Evolutionary conservation across 1,284 basidiomycete species (phyloP).

Genomic region (Sporisorium sorghi): DNA sequence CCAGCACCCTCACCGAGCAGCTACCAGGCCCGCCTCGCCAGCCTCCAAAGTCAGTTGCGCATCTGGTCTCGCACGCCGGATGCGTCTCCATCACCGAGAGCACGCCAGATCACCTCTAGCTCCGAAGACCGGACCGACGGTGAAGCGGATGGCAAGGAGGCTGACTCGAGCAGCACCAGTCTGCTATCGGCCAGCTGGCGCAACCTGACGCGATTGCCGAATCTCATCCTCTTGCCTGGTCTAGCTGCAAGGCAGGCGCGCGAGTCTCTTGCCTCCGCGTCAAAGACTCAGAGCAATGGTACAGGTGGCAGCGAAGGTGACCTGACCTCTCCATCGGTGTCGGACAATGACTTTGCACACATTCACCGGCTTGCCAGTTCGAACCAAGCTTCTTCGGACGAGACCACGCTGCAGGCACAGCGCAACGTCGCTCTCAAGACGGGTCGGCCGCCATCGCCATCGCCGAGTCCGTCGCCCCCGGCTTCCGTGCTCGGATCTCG

Average conservation of each 20-base stretch:
- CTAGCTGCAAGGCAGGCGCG: conserved; percentile 41
- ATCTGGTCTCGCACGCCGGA: conserved; percentile 37
- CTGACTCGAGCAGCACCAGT: conserved; percentile 17
- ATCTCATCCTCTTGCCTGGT: conserved; percentile 50
- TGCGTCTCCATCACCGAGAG: neutral
- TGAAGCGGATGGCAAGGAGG: conserved; percentile 19
- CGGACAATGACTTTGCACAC: conserved; percentile 35
- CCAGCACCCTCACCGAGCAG: conserved; percentile 19
- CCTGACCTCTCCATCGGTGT: neutral
- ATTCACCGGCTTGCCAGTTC: conserved; percentile 36
- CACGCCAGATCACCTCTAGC: conserved; percentile 32
- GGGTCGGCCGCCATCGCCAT: conserved; percentile 37
- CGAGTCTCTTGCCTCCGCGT: conserved; percentile 21
- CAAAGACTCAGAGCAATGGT: conserved; percentile 11
- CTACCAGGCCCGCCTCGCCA: conserved; percentile 46
- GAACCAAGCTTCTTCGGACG: conserved; percentile 4
- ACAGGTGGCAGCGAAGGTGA: neutral
- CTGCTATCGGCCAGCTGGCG: conserved; percentile 51
- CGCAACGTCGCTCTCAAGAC: conserved; percentile 31
- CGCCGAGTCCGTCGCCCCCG: conserved; percentile 39
- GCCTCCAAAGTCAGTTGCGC: conserved; percentile 44
- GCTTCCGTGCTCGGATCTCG: conserved; percentile 39
- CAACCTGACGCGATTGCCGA: conserved; percentile 44
- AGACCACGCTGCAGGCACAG: conserved; percentile 26
- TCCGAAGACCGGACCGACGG: conserved; percentile 27